A percentile compares a stretch with the other conserved stretches of the same genome.
These are phyloP conservation scores for Fusarium sp. DNA, from an alignment of 2,329 filamentous ascomycete genomes.

Conservation along the genomic window DNA sequence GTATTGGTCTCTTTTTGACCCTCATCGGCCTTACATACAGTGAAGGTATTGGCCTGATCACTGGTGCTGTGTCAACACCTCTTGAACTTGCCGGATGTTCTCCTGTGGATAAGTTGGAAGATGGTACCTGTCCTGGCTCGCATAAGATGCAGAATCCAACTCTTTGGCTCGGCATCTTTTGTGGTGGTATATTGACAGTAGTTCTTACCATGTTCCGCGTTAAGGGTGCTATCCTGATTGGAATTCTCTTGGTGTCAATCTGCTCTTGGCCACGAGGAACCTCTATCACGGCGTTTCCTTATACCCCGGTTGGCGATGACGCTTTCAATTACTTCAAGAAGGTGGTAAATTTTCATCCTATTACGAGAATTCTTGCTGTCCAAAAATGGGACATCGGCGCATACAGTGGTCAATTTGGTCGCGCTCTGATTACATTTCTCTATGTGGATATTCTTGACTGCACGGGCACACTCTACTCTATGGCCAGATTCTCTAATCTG, in stretches of 20 bases:
- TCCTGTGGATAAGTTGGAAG: no score
- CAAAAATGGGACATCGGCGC: constrained; percentile 76
- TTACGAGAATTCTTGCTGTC: constrained; percentile 72
- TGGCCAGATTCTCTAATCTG: constrained; percentile 75
- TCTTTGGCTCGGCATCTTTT: constrained; percentile 82
- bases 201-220: constrained; percentile 83
- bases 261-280: constrained; percentile 82
- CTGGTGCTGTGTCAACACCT: constrained; percentile 75
- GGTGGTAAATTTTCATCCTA: constrained; percentile 81
- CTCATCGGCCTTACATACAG: constrained; percentile 82
- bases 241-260: constrained; percentile 82
- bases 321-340: constrained; percentile 84
- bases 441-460: constrained; percentile 81
- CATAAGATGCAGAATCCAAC: no score
- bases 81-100: constrained; percentile 79
- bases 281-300: constrained; percentile 79
- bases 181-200: constrained; percentile 79
- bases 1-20: constrained; percentile 86
- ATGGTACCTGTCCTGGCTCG: no score
- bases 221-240: constrained; percentile 83
- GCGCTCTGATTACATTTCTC: constrained; percentile 79
- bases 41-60: constrained; percentile 84
- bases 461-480: constrained; percentile 78
- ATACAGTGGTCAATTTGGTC: constrained; percentile 77
- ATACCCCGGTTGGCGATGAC: constrained; percentile 73